A percentile compares a stretch with the other conserved stretches of the same genome.
Conservation (phyloP, 768 basidiomycete genomes). For the Neoboletus subvelutipes region DNA sequence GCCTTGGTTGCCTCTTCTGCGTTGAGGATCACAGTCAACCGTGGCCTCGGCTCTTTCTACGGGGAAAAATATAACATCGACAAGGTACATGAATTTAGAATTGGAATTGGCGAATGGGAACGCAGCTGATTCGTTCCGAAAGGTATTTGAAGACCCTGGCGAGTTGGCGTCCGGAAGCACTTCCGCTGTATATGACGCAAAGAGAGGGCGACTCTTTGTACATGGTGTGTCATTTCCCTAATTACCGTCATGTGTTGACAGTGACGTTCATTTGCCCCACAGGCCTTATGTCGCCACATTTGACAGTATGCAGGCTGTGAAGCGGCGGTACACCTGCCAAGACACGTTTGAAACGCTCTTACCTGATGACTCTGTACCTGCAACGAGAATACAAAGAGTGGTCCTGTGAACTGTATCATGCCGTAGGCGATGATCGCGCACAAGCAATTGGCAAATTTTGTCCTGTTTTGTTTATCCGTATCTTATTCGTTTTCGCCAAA, state of each 20-base stretch:
- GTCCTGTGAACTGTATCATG: background rate
- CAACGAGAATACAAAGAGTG: background rate
- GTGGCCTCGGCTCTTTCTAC: constrained; percentile 49
- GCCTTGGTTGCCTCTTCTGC: constrained; percentile 47
- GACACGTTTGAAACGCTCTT: constrained; percentile 3
- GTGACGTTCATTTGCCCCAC: constrained; percentile 3
- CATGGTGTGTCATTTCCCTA: constrained; percentile 44
- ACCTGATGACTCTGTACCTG: background rate
- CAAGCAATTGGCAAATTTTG: background rate
- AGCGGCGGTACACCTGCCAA: background rate
- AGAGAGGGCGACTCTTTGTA: constrained; percentile 51
- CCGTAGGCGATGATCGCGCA: background rate
- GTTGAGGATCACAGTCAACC: constrained; percentile 53
- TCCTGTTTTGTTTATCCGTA: constrained; percentile 8
- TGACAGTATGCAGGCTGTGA: constrained; percentile 35
- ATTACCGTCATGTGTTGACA: constrained; percentile 5
- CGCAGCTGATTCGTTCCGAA: constrained; percentile 7
- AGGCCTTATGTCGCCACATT: constrained; percentile 37
- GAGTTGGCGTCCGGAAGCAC: constrained; percentile 55
- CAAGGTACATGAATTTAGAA: constrained; percentile 40
- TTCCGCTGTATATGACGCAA: constrained; percentile 52
- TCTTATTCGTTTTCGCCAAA: background rate
- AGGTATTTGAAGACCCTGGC: constrained; percentile 73
- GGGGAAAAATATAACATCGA: constrained; percentile 60
- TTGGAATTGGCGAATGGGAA: background rate